Percentiles rank a stretch among this genome's conserved stretches.
These are phyloP conservation scores for Metschnikowia peoriensis DNA, from an alignment of 805 yeast genomes.

Conservation along the genomic window DNA sequence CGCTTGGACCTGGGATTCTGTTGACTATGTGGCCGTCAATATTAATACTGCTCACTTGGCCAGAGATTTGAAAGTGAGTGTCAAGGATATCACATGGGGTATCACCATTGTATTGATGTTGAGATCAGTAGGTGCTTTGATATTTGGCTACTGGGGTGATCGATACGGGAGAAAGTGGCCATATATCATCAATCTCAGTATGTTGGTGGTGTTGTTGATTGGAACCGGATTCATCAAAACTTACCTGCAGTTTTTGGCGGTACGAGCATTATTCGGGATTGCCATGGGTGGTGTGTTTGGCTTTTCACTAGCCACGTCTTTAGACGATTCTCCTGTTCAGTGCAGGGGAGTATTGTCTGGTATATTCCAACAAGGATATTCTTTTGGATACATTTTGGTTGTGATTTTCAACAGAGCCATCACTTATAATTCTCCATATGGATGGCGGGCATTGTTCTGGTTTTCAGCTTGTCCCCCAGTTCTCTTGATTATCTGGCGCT, in stretches of 20 bases:
- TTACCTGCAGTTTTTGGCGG: slow-evolving; percentile 57
- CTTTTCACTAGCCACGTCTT: slow-evolving; percentile 61
- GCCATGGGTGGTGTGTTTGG: slow-evolving; percentile 75
- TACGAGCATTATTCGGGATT: slow-evolving; percentile 61
- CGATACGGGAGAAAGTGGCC: slow-evolving; percentile 64
- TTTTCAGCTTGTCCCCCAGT: slow-evolving; percentile 67
- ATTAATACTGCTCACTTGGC: slow-evolving; percentile 51
- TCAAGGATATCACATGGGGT: slow-evolving; percentile 65
- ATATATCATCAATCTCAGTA: slow-evolving; percentile 42
- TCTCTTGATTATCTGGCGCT: slow-evolving; percentile 56
- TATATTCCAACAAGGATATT: slow-evolving; percentile 78
- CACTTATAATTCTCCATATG: slow-evolving; percentile 43
- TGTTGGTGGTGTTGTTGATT: slow-evolving; percentile 54
- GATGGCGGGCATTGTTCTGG: slow-evolving; percentile 69
- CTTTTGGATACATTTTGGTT: slow-evolving; percentile 64
- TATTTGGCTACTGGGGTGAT: slow-evolving; percentile 60
- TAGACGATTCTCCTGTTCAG: slow-evolving; percentile 59
- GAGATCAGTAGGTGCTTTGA: slow-evolving; percentile 62
- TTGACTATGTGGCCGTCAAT: slow-evolving; percentile 60
- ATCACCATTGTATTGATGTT: slow-evolving; percentile 67
- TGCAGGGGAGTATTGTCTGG: slow-evolving; percentile 65
- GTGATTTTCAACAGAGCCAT: slow-evolving; percentile 66
- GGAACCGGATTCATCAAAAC: slow-evolving; percentile 63
- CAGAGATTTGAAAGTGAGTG: slow-evolving; percentile 39
- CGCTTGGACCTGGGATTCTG: slow-evolving; percentile 67